Conservation (phyloP, 2,329 filamentous ascomycete genomes). For the Ophiostoma ulmi region DNA sequence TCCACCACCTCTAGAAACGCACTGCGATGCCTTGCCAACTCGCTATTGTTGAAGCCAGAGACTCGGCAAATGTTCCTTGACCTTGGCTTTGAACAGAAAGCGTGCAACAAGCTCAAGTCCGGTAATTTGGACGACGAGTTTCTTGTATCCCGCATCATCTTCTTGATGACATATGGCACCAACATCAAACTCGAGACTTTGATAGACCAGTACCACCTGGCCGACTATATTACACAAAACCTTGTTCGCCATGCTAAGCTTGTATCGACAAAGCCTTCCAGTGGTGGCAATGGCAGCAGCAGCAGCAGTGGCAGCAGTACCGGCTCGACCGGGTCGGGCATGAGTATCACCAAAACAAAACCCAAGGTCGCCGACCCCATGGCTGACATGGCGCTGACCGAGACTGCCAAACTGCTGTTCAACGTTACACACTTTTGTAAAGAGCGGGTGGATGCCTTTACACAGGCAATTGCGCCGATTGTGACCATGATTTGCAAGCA, state of each 20-base stretch:
- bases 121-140: constrained; percentile 82
- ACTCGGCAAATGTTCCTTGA: constrained; percentile 70
- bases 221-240: constrained; percentile 63
- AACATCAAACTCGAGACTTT: constrained; percentile 61
- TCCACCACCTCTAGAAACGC: constrained; percentile 65
- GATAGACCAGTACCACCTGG: constrained; percentile 61
- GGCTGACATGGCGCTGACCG: constrained; percentile 72
- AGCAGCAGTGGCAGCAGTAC: constrained; percentile 11
- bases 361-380: constrained; percentile 49
- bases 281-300: constrained; percentile 9
- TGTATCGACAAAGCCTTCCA: constrained; percentile 31
- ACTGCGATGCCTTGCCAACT: constrained; percentile 78
- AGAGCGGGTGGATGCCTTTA: constrained; percentile 57
- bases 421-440: constrained; percentile 76
- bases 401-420: constrained; percentile 84
- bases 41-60: constrained; percentile 63
- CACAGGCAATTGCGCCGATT: constrained; percentile 62
- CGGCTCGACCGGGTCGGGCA: not conserved
- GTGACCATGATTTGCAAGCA: constrained; percentile 62
- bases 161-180: constrained; percentile 73
- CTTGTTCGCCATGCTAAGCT: constrained; percentile 62
- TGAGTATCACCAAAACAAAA: constrained; percentile 28
- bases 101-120: constrained; percentile 65
- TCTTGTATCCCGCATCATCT: constrained; percentile 70
- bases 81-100: constrained; percentile 60